These are phyloP conservation scores for Globisporangium polare DNA, from an alignment of 352 stramenopile species.

Conservation along the genomic window DNA sequence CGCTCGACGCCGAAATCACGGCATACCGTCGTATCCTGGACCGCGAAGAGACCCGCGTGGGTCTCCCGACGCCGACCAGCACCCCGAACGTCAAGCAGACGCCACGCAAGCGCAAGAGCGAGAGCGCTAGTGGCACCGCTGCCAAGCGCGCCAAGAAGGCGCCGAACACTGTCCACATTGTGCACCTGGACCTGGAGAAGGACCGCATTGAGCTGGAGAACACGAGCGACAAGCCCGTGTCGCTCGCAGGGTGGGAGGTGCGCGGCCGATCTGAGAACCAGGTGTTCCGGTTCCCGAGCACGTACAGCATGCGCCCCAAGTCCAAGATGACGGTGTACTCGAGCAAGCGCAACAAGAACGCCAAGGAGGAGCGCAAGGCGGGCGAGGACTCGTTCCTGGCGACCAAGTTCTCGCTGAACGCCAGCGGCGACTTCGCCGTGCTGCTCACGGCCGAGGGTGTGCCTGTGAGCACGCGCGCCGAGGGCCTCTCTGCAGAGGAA, in stretches of 20 bases:
- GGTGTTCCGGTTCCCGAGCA: slow-evolving; percentile 64
- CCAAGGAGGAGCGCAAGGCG: slow-evolving; percentile 65
- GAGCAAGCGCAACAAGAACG: slow-evolving; percentile 76
- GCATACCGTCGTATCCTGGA: slow-evolving; percentile 81
- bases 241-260: slow-evolving; percentile 65
- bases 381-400: slow-evolving; percentile 74
- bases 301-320: slow-evolving; percentile 65
- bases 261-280: slow-evolving; percentile 52
- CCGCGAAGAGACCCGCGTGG: slow-evolving; percentile 69
- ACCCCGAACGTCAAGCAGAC: slow-evolving; percentile 32
- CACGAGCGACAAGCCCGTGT: slow-evolving; percentile 48
- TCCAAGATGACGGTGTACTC: slow-evolving; percentile 75
- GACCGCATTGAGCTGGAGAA: slow-evolving; percentile 79
- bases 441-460: slow-evolving; percentile 60
- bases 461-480: slow-evolving; percentile 58
- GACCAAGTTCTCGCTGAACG: slow-evolving; percentile 78
- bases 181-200: slow-evolving; percentile 63
- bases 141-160: slow-evolving; percentile 50
- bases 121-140: slow-evolving; percentile 15
- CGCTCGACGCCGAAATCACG: slow-evolving; percentile 69
- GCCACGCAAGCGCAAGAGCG: slow-evolving; percentile 64
- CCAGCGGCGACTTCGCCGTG: slow-evolving; percentile 62
- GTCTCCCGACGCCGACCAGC: slow-evolving; percentile 47
- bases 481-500: slow-evolving; percentile 55
- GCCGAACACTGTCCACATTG: slow-evolving; percentile 46